Base-by-base conservation (phyloP, 2,329 filamentous ascomycete genomes). In the Thielaviopsis musarum region DNA sequence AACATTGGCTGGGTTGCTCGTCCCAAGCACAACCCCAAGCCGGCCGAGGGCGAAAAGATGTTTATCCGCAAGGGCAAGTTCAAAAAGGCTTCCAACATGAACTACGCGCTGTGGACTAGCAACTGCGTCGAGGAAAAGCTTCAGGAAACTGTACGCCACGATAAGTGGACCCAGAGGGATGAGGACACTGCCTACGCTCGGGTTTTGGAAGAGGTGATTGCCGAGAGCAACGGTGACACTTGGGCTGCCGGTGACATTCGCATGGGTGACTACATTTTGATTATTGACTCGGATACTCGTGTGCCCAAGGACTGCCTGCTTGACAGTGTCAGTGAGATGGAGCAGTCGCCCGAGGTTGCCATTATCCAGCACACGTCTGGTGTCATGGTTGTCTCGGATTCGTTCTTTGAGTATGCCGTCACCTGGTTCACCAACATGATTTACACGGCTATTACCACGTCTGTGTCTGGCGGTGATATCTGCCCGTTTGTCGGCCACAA, bases 381-480 rank as follows among this genome's bases (percentile, higher is more conserved):
- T 26, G 85, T 90, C 62, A 89, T 90, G 85, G 83, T 89, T 64
- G 83, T 90, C 10, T 80, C 82, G 1, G 74, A 80, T 65, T 83
- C 78, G 58, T 87, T 82, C 70, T 90, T 90, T 65, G 87, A 91
- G 70, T 85, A 84, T 57, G 71, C 72, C 17, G 85, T 88, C 66
- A 87, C 85, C 1, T 90, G 85, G 72, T 89, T 90, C 71, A 90
- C 86, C 51, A 83, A 89, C 66, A 77, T 90, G 57, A 81, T 90
- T 65, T 91, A 89, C 72, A 83, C 80, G 0, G 80, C 83, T 38
- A 89, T 89, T 65, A 76, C 78, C 26, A 89, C 83, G 66, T 80
- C 82, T 21, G 84, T 88, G 28, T 79, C 81, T 6, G 84, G 80
- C 56, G 86, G 86, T 4, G 86, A 90, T 58, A 79, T 85, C 6